A percentile compares a stretch with the other conserved stretches of the same genome.
Conservation (phyloP, 2,329 filamentous ascomycete genomes). For the Tolypocladium amazonense region DNA sequence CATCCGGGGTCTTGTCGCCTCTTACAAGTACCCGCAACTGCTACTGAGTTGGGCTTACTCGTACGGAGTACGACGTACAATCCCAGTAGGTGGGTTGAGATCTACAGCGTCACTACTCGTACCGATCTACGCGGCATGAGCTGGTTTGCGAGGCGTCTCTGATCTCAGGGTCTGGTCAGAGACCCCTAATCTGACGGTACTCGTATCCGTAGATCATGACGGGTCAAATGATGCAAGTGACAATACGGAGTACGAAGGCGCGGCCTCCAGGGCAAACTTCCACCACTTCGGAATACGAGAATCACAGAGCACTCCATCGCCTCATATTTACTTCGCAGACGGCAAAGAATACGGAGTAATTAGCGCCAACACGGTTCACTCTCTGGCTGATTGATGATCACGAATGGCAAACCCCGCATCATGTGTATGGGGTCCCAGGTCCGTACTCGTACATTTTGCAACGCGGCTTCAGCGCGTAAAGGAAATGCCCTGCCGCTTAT, state of each 20-base stretch:
- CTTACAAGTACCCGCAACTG: not conserved
- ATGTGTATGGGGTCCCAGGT: not conserved
- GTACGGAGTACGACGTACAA: not conserved
- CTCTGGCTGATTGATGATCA: not conserved
- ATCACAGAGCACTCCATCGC: not conserved
- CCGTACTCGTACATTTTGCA: not conserved
- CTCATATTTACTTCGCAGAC: not conserved
- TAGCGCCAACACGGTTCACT: not conserved
- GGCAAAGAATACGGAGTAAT: not conserved
- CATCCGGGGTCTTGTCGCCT: not conserved
- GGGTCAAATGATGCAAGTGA: not conserved
- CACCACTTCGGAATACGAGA: not conserved
- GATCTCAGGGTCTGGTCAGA: not conserved
- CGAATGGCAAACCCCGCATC: not conserved
- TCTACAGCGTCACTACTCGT: not conserved
- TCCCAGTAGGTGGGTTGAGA: not conserved
- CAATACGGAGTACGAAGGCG: not conserved
- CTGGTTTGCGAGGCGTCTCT: not conserved
- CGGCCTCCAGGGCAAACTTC: not conserved
- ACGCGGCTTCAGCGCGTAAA: constrained; percentile 2
- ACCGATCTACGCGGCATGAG: not conserved
- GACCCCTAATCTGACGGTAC: not conserved
- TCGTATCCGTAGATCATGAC: not conserved
- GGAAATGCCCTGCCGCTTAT: not conserved
- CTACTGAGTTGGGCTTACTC: not conserved